Conservation (phyloP, 495 filamentous ascomycete genomes). For the Cercophora newfieldiana region DNA sequence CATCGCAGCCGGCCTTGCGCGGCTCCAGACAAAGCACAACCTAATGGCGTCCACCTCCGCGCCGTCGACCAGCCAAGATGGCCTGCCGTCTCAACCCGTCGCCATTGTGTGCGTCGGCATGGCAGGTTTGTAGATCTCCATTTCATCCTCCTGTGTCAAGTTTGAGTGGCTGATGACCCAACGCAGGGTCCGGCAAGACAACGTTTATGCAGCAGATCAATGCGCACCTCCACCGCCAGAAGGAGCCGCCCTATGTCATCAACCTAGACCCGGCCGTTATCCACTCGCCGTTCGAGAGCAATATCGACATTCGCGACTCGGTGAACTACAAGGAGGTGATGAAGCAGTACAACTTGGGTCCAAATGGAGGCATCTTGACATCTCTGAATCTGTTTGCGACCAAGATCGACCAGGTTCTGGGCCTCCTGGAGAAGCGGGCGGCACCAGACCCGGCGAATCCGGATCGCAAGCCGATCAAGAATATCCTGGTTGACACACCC, state of each 20-base stretch:
- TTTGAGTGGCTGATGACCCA: slow-evolving; percentile 11
- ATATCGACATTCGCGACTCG: slow-evolving; percentile 98
- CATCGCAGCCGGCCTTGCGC: neutral
- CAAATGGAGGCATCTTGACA: slow-evolving; percentile 97
- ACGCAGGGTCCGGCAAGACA: slow-evolving; percentile 85
- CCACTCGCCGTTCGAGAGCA: slow-evolving; percentile 93
- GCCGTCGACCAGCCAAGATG: slow-evolving; percentile 14
- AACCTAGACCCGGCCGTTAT: slow-evolving; percentile 96
- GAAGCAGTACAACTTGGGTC: slow-evolving; percentile 96
- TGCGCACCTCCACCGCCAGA: slow-evolving; percentile 76
- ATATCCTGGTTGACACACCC: slow-evolving; percentile 91
- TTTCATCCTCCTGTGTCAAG: neutral
- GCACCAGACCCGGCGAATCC: slow-evolving; percentile 62
- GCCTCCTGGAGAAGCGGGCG: slow-evolving; percentile 83
- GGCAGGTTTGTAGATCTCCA: slow-evolving; percentile 61
- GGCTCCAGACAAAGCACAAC: neutral
- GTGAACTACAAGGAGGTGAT: slow-evolving; percentile 99
- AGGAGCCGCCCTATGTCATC: slow-evolving; percentile 82
- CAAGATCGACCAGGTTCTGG: slow-evolving; percentile 92
- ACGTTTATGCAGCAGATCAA: slow-evolving; percentile 99
- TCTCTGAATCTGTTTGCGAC: slow-evolving; percentile 95
- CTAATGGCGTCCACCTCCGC: slow-evolving; percentile 28
- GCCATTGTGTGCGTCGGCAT: slow-evolving; percentile 96
- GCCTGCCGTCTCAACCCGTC: slow-evolving; percentile 40
- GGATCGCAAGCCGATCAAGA: slow-evolving; percentile 64